Conservation (phyloP, 1,284 basidiomycete genomes). For the Marasmius tenuissimus region DNA sequence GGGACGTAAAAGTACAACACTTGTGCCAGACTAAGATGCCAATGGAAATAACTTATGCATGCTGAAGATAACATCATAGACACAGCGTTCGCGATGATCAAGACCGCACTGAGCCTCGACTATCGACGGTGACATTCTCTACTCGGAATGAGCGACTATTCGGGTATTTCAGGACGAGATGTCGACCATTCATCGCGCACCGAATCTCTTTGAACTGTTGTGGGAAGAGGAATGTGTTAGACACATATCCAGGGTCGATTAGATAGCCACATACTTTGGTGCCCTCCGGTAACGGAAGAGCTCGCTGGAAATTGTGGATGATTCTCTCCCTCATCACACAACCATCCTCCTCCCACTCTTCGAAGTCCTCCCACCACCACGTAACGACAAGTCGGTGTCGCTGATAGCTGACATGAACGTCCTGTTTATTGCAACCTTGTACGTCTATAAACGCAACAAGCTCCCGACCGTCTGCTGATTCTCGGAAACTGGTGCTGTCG, state of each 20-base stretch:
- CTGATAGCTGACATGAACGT: conserved; percentile 72
- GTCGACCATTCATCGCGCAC: conserved; percentile 58
- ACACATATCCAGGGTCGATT: not conserved
- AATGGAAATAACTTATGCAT: not conserved
- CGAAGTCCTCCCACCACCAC: conserved; percentile 59
- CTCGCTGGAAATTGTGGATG: conserved; percentile 48
- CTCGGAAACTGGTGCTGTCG: conserved; percentile 59
- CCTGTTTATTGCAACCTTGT: conserved; percentile 63
- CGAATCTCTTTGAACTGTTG: conserved; percentile 67
- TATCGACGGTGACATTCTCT: conserved; percentile 28
- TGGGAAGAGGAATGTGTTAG: conserved; percentile 7
- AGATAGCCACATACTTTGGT: conserved; percentile 34
- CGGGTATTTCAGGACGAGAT: conserved; percentile 63
- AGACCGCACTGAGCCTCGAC: conserved; percentile 36
- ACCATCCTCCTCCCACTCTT: conserved; percentile 62
- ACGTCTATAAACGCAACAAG: conserved; percentile 60
- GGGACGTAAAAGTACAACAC: not conserved
- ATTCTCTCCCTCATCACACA: conserved; percentile 57
- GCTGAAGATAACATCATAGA: not conserved
- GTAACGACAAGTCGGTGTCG: conserved; percentile 60
- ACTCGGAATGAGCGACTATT: conserved; percentile 58
- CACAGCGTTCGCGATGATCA: conserved; percentile 15
- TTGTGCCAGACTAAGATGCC: not conserved
- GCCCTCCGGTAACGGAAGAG: conserved; percentile 45
- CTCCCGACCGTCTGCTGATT: conserved; percentile 63